Base-by-base conservation (phyloP, 2,329 filamentous ascomycete species). In the Rutstroemia sp. region DNA sequence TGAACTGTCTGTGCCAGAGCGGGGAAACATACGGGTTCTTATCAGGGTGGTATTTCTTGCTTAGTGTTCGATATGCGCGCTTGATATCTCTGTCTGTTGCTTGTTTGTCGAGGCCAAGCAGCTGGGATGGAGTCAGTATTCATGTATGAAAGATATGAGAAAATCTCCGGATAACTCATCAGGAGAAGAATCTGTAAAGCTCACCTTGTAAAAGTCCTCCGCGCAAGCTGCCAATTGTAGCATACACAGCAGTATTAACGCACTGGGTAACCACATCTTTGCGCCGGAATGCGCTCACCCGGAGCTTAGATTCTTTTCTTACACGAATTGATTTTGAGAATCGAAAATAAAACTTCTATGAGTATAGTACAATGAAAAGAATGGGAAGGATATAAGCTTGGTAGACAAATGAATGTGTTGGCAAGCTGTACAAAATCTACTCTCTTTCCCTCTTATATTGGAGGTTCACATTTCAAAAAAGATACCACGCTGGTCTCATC, bases 11-110 rank as follows among this genome's bases (percentile, higher is more conserved):
- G n/a, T 45, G 14, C 41, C 5, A 21, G 41, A 18, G 10, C 12
- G 50, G 49, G 47, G 56, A 51, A 16, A 75, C 87, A 67, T 81
- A 94, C 87, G 92, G 91, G 67, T 97, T 97, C 81, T 99, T 99
- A 74, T 99, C 94, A 3, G 94, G 94, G 70, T 99, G 94, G 72
- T 82, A 96, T 71, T 95, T 95, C 74, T 97, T 97, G 76, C 89
- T 95, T 10, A 99, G 79, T 59, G 84, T 86, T 59, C 92, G 84
- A 73, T 99, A 99, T 21, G 94, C 92, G 47, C 88, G 88, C 74
- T 99, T 99, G 70, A 99, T 87, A 67, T 97, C 87, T 67, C 86
- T 85, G 54, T 96, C 91, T 48, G 83, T 86, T 16, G 92, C 92
- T 59, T 86, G 78, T 67, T 83, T 90, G 67, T 86, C 81, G 61